Conservation (phyloP, 768 basidiomycete species). For the Podaxis sp. region DNA sequence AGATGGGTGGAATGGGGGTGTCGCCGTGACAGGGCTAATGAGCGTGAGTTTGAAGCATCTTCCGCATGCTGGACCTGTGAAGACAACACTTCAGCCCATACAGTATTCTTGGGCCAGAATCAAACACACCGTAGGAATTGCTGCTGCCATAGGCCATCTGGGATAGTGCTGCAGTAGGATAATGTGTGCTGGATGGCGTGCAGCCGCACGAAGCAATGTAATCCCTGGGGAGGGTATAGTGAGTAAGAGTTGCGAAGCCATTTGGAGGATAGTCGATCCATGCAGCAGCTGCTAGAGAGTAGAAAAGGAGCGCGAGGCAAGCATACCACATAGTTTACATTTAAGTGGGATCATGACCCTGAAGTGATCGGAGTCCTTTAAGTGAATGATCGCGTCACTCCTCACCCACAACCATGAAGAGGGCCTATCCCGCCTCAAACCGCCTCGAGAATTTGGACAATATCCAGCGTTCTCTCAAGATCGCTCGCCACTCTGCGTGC, state of each 20-base stretch:
- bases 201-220: slow-evolving; percentile 80
- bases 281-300: slow-evolving; percentile 21
- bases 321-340: slow-evolving; percentile 14
- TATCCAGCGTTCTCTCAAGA: slow-evolving; percentile 63
- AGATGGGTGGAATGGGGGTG: slow-evolving; percentile 70
- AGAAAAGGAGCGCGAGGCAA: not conserved
- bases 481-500: slow-evolving; percentile 81
- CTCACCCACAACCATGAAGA: slow-evolving; percentile 47
- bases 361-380: not conserved
- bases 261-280: slow-evolving; percentile 67
- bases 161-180: slow-evolving; percentile 78
- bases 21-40: slow-evolving; percentile 61
- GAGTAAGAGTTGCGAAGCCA: slow-evolving; percentile 77
- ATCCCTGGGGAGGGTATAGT: slow-evolving; percentile 58
- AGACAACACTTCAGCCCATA: not conserved
- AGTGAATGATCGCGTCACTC: slow-evolving; percentile 10
- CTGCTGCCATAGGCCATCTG: slow-evolving; percentile 81
- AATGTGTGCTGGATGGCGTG: slow-evolving; percentile 61
- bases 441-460: slow-evolving; percentile 47
- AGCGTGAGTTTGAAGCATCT: slow-evolving; percentile 79
- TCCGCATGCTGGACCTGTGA: slow-evolving; percentile 68
- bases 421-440: slow-evolving; percentile 67
- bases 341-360: slow-evolving; percentile 3
- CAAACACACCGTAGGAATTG: slow-evolving; percentile 51
- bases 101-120: not conserved